Evolutionary conservation across 441 rosid species (phyloP), one percentile per base, ranked within the genome.

Genomic region (Erodium trifolium): DNA sequence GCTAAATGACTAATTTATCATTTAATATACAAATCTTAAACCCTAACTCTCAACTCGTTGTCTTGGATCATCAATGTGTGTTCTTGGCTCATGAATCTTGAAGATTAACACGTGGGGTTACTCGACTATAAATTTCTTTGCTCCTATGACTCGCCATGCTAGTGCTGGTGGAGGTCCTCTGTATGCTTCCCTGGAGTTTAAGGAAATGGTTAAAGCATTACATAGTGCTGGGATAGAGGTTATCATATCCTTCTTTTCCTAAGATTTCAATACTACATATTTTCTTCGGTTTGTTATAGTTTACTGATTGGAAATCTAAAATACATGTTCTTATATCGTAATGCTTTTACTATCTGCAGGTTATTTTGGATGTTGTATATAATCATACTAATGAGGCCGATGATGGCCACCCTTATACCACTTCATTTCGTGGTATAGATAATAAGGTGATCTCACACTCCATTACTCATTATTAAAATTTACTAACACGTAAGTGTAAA

Each of bases 71-170:
- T 16, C 53, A 53, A 70, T 64, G 68, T 64, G 68, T 23, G 47
- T 8, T 55, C 10, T 57, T 23, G 6, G 59, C 64, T 6, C 18
- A 27, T 73, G 76, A 63, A 69, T 57, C 73, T 73, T 29, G 71
- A 70, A 94, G 99, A 79, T 94, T 72, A 94, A 94, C 78, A 94
- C 96, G 55, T 94, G 99, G 99, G 99, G 99, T 69, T 94, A 93
- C 77, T 93, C 99, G 2, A 94, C 99, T 13, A 83, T 90, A 80
- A 94, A 94, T 80, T 94, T 94, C 86, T 94, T 94, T 77, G 81
- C 99, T 80, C 97, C 99, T 5, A 89, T 93, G 99, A 89, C 87
- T 75, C 95, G 96, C 70, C 91, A 94, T 80, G 93, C 96, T 73
- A 88, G 91, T 82, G 82, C 83, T 63, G 93, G 93, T 70, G 96